These are phyloP conservation scores for Xylaria bambusicola DNA, from an alignment of 495 filamentous ascomycete genomes.

Conservation along the genomic window DNA sequence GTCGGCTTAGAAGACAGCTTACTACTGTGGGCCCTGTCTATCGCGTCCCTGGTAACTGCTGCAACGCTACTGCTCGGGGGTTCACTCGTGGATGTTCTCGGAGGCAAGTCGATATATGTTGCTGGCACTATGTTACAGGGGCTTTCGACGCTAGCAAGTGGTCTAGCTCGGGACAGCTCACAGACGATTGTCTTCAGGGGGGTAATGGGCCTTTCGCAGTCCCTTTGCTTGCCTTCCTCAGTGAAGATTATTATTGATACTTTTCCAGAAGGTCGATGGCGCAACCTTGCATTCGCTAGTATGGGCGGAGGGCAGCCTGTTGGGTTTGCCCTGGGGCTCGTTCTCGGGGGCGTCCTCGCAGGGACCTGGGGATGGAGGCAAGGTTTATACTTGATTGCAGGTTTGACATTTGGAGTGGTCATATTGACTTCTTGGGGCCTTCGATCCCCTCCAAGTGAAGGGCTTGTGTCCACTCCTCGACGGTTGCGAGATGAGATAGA, in stretches of 20 bases:
- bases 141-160: constrained; percentile 49
- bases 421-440: too few species aligned
- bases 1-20: constrained; percentile 28
- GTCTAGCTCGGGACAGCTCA: constrained; percentile 45
- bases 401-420: too few species aligned
- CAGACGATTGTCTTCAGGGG: constrained; percentile 56
- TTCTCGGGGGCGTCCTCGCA: constrained; percentile 53
- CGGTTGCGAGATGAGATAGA: constrained; percentile 42
- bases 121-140: constrained; percentile 47
- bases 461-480: too few species aligned
- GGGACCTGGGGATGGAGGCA: constrained; percentile 50
- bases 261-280: constrained; percentile 39
- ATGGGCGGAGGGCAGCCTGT: constrained; percentile 52
- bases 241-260: constrained; percentile 52
- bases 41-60: constrained; percentile 46
- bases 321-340: constrained; percentile 53
- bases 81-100: constrained; percentile 54
- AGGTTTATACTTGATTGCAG: constrained; percentile 54
- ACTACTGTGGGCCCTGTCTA: constrained; percentile 37
- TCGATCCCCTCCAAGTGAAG: too few species aligned
- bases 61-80: constrained; percentile 53
- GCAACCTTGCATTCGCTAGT: constrained; percentile 54
- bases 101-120: constrained; percentile 46
- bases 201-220: constrained; percentile 50
- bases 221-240: constrained; percentile 53